phyloP scores from a whole-genome alignment of 345 rosid genomes.

The Triadica sebifera region DNA sequence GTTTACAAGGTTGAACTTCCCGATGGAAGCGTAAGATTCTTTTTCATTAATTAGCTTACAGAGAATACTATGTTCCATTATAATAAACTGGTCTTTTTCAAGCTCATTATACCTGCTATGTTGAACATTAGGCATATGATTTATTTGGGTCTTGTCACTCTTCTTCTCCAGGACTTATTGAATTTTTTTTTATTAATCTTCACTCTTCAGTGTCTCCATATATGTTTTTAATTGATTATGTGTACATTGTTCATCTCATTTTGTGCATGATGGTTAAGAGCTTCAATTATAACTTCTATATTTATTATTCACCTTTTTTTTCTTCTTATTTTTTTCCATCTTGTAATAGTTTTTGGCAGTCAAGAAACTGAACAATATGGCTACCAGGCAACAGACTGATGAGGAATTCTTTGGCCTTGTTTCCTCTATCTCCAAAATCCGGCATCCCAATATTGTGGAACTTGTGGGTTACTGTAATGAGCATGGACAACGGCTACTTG shows the following conservation, averaged over 20 bases:
- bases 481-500: constrained; percentile 71
- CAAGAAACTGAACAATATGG: constrained; percentile 64
- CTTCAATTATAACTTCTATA: constrained; percentile 5
- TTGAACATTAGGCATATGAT: background rate
- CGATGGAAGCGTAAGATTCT: constrained; percentile 56
- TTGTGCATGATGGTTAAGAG: background rate
- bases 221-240: background rate
- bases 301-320: background rate
- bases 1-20: constrained; percentile 80
- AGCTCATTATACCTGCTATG: too few relatives aligned
- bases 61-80: background rate
- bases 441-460: constrained; percentile 64
- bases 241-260: background rate
- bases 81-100: background rate
- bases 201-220: background rate
- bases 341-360: constrained; percentile 60
- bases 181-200: too few relatives aligned
- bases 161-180: background rate
- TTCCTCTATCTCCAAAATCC: constrained; percentile 51
- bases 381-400: constrained; percentile 46
- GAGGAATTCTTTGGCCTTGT: constrained; percentile 63
- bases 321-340: too few relatives aligned
- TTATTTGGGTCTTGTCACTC: background rate
- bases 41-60: constrained; percentile 3
- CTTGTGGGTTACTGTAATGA: constrained; percentile 82